A percentile compares a stretch with the other conserved stretches of the same genome.
Evolutionary conservation across 129 eudicot species (phyloP).

Genomic region (Kitagawia praeruptora): DNA sequence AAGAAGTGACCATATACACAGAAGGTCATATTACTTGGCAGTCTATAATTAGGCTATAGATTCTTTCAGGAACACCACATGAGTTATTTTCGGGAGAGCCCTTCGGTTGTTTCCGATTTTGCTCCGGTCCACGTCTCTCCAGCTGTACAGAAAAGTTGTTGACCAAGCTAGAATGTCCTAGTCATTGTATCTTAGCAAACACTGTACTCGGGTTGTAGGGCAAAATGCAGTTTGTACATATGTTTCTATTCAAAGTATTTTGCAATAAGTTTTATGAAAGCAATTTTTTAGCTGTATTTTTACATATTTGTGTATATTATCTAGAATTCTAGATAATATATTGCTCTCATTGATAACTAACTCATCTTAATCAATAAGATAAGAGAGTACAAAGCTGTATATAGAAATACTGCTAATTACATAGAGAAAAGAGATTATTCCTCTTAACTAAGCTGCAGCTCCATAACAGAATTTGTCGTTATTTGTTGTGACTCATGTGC

Average conservation of each 20-base stretch:
- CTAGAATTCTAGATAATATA: too few relatives aligned
- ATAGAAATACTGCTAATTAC: too few relatives aligned
- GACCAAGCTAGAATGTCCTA: slow-evolving; percentile 37
- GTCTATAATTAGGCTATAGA: slow-evolving; percentile 29
- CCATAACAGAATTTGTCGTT: too few relatives aligned
- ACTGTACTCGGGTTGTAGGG: slow-evolving; percentile 50
- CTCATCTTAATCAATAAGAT: too few relatives aligned
- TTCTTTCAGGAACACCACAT: slow-evolving; percentile 29
- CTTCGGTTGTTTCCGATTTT: slow-evolving; percentile 29
- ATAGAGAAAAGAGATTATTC: too few relatives aligned
- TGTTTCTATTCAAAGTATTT: slow-evolving; percentile 27
- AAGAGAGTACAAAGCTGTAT: too few relatives aligned
- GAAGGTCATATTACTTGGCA: slow-evolving; percentile 20
- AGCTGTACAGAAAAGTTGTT: slow-evolving; percentile 57
- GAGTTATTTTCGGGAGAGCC: slow-evolving; percentile 12
- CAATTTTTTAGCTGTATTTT: not conserved
- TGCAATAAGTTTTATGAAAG: slow-evolving; percentile 26
- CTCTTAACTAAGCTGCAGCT: too few relatives aligned
- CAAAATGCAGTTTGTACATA: slow-evolving; percentile 72
- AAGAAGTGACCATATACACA: slow-evolving; percentile 25
- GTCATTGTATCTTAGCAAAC: slow-evolving; percentile 48
- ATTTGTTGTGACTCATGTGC: too few relatives aligned
- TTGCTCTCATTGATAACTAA: too few relatives aligned
- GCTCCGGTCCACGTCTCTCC: slow-evolving; percentile 36
- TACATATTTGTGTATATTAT: not conserved